Evolutionary conservation across 2,329 filamentous ascomycete species (phyloP).

Genomic region (Trichoderma oligosporum): DNA sequence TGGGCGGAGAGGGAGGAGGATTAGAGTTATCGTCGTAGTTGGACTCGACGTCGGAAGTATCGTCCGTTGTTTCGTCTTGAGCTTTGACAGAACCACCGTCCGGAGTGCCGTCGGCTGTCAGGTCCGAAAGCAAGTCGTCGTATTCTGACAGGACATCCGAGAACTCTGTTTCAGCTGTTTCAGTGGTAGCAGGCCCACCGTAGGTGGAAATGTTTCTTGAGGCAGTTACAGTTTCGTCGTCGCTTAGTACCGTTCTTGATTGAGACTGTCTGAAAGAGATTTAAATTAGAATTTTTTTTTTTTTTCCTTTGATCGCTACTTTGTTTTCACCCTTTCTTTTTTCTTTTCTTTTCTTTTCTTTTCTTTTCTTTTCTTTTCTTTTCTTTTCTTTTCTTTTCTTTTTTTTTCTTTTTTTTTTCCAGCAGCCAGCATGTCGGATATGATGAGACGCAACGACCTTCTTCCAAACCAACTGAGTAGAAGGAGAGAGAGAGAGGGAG

Average conservation of each 20-base stretch:
- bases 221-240: constrained; percentile 13
- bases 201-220: constrained; percentile 16
- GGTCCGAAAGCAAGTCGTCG: constrained; percentile 41
- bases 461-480: neutral
- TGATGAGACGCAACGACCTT: neutral
- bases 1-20: constrained; percentile 42
- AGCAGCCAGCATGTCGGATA: neutral
- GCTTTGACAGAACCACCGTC: constrained; percentile 29
- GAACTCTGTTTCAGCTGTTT: constrained; percentile 35
- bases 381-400: neutral
- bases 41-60: constrained; percentile 23
- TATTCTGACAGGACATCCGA: constrained; percentile 43
- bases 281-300: neutral
- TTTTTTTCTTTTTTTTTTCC: neutral
- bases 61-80: constrained; percentile 30
- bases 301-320: neutral
- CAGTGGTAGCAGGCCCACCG: constrained; percentile 3
- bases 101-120: constrained; percentile 26
- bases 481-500: neutral
- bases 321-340: too few relatives aligned
- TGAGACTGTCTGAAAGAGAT: neutral
- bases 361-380: neutral
- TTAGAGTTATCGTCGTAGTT: constrained; percentile 37
- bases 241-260: constrained; percentile 6
- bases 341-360: neutral